phyloP scores from a whole-genome alignment of 345 rosid species.

The Euphorbia peplus region DNA sequence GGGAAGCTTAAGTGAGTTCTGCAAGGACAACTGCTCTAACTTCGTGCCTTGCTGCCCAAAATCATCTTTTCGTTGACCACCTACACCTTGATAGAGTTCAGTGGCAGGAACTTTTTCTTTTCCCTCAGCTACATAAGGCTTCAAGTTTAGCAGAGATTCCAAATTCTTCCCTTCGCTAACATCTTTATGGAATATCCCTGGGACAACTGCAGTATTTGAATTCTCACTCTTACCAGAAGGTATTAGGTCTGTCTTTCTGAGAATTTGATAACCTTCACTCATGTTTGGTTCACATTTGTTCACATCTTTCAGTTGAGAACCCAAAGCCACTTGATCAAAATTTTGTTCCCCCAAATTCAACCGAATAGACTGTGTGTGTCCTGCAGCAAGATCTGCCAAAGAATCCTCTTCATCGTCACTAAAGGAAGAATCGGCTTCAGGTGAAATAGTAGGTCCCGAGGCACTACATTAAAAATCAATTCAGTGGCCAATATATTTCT shows the following conservation, averaged over 20 bases:
- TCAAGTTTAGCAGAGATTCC: slow-evolving; percentile 17
- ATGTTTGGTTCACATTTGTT: slow-evolving; percentile 20
- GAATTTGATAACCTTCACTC: slow-evolving; percentile 19
- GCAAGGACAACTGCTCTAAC: slow-evolving; percentile 37
- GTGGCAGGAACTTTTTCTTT: slow-evolving; percentile 29
- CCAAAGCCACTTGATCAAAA: slow-evolving; percentile 19
- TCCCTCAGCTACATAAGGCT: slow-evolving; percentile 28
- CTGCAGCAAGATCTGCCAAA: slow-evolving; percentile 27
- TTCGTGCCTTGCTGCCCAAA: slow-evolving; percentile 34
- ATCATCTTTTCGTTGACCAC: slow-evolving; percentile 30
- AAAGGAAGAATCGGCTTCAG: slow-evolving; percentile 32
- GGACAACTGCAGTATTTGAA: slow-evolving; percentile 8
- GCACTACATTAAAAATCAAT: slow-evolving; percentile 42
- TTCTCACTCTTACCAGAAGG: slow-evolving; percentile 20
- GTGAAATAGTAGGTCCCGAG: slow-evolving; percentile 36
- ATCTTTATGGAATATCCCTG: slow-evolving; percentile 20
- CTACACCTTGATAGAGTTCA: slow-evolving; percentile 31
- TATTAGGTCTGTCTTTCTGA: slow-evolving; percentile 29
- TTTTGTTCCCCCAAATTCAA: slow-evolving; percentile 32
- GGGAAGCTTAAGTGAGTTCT: slow-evolving; percentile 24
- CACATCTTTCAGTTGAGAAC: slow-evolving; percentile 22
- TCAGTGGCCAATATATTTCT: slow-evolving; percentile 13
- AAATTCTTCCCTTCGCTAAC: slow-evolving; percentile 16
- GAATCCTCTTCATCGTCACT: slow-evolving; percentile 57
- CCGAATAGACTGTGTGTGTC: slow-evolving; percentile 19